These are phyloP conservation scores for Saussurea involucrata DNA, from an alignment of 129 eudicot genomes.

Conservation along the genomic window DNA sequence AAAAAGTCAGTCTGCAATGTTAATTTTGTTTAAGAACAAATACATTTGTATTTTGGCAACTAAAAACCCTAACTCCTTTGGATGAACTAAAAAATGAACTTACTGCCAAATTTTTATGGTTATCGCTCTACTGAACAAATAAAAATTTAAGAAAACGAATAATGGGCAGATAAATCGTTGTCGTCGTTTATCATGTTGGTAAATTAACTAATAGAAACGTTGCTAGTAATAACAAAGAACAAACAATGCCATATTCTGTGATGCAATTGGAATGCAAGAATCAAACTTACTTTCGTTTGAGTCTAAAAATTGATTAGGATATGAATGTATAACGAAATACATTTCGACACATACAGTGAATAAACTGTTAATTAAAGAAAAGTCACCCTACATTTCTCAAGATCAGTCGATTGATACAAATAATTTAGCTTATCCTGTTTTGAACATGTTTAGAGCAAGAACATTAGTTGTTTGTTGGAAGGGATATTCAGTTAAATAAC, in stretches of 20 bases:
- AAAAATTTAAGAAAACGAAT: too few relatives aligned
- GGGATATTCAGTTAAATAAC: neutral
- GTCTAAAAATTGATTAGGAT: neutral
- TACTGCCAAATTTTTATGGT: too few relatives aligned
- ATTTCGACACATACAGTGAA: neutral
- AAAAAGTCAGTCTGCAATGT: neutral
- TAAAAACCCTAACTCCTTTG: neutral
- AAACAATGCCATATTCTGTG: neutral
- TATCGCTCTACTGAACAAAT: neutral
- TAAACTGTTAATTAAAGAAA: too few relatives aligned
- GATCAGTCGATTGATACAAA: neutral
- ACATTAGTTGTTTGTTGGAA: neutral
- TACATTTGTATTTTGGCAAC: neutral
- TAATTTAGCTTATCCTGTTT: neutral
- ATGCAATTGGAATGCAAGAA: too few relatives aligned
- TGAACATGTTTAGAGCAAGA: neutral
- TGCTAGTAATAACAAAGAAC: neutral
- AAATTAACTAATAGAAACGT: too few relatives aligned
- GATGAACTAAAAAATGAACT: neutral
- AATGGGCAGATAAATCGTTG: neutral
- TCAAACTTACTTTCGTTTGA: neutral
- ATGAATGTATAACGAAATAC: too few relatives aligned
- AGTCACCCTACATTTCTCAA: neutral
- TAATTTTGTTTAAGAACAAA: neutral
- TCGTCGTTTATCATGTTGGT: neutral